Conservation (phyloP, 768 basidiomycete genomes). For the Podaxis sp. region DNA sequence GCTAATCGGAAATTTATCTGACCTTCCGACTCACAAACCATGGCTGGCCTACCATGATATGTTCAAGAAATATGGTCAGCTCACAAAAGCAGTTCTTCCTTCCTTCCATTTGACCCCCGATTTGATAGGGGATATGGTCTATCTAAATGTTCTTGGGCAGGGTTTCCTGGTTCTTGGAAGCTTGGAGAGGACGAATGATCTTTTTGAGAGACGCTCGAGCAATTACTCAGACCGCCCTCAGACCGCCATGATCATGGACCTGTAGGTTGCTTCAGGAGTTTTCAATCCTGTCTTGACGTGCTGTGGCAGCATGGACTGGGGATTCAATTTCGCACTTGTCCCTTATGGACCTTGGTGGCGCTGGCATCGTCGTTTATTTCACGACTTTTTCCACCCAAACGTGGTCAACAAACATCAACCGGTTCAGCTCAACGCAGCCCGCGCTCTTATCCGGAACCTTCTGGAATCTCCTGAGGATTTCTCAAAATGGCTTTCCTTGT, state of each 20-base stretch:
- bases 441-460: constrained; percentile 4
- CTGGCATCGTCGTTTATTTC: constrained; percentile 13
- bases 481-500: background rate
- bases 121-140: constrained; percentile 15
- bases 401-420: constrained; percentile 6
- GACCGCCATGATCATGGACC: no score
- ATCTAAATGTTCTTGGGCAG: constrained; percentile 16
- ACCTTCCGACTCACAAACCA: constrained; percentile 10
- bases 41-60: constrained; percentile 14
- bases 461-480: constrained; percentile 11
- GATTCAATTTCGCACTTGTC: constrained; percentile 3
- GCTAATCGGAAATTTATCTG: background rate
- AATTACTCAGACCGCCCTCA: no score
- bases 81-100: no score
- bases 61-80: constrained; percentile 13
- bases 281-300: background rate
- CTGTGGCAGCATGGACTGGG: constrained; percentile 14
- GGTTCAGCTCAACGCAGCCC: background rate
- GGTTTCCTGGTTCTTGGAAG: constrained; percentile 12
- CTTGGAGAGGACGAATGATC: background rate
- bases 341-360: constrained; percentile 12
- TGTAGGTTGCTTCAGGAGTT: no score
- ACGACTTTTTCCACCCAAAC: constrained; percentile 13
- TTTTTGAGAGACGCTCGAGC: background rate
- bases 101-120: no score